Base-by-base conservation (phyloP, 768 basidiomycete genomes). In the Pleurotus salmoneostramineus region DNA sequence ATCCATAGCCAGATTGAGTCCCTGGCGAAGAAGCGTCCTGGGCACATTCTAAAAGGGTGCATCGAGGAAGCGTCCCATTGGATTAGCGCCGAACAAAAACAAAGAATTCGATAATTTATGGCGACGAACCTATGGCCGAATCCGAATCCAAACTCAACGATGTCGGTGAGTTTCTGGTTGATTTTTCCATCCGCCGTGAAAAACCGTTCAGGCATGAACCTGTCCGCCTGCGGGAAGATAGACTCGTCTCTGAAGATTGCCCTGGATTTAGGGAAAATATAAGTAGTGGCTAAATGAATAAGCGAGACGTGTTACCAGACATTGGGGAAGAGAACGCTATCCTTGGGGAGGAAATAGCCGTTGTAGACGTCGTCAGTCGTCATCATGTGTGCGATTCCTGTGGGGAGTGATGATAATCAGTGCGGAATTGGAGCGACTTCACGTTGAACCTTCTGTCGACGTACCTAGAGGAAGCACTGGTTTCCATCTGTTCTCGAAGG, bases 151-250 rank as follows among this genome's bases (percentile, higher is more conserved):
- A 57, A 52, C 5, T 34, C 34, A 2, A 56, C 58, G 0, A 62
- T 60, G 35, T 60, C 47, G 43, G 17, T n/a, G 3, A 68, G 56
- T 5, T 46, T 55, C 2, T 56, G 58, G 33, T 69, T 57, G n/a
- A 64, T 49, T 32, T 61, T 56, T 4, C 66, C 67, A 43, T 68
- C 62, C 21, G 58, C 52, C n/a, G 21, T 27, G 1, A 74, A 58
- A 52, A 72, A 78, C 15, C 77, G 67, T 42, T 76, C 74, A 6
- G 76, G 76, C 0, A 60, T 62, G 61, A 78, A 78, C 21, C 21
- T 7, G 64, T 52, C 8, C 66, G 62, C n/a, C 72, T 62, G 2
- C 70, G 70, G 51, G 76, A 79, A 5, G 61, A 58, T 27, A 35
- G 58, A 54, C 51, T 68, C 64, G 21, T 77, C 69, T 43, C 72